Base-by-base conservation (phyloP, 2,329 filamentous ascomycete species). In the Aureobasidium sp. region DNA sequence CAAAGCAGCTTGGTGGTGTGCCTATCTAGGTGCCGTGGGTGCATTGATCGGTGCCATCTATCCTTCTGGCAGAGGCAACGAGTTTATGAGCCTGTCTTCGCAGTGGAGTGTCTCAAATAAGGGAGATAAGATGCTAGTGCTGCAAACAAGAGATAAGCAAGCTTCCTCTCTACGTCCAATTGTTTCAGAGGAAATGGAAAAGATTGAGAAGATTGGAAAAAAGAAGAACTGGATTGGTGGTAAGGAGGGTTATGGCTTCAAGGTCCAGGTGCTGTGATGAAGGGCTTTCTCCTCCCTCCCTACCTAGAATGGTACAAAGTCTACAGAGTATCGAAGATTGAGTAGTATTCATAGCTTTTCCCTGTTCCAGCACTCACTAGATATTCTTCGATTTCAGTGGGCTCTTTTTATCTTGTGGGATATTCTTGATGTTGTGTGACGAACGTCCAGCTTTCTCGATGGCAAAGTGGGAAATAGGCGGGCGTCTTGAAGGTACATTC, bases 1-100 rank as follows among this genome's bases (percentile, higher is more conserved):
- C 0, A 79, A 81, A 65, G 77, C 82, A 62, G 76, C 80, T 12
- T 89, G 86, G 85, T 89, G 86, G 86, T 80, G 82, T 60, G 79
- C 78, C 58, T 89, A 87, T 68, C 68, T 88, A 0, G 87, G 87
- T 0, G 78, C 80, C 17, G 78, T 88, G 1, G 85, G 83, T 2
- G 76, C 76, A 5, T 70, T 88, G 10, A 74, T 88, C 34, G 82
- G 81, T 0, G 77, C 75, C 10, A 75, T 88, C 9, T 87, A 86
- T 72, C 87, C 87, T 0, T 80, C 83, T 1, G 86, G 87, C 1
- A 64, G 67, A 59, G 64, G 65, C 7, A 67, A 68, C 34, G 73
- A 76, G 20, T 73, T 75, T 27, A 69, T 82, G 27, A 71, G 69
- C 1, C 72, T 81, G 52, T 69, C 70, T 12, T 74, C 77, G 0